These are phyloP conservation scores for Ehretia macrophylla DNA, from an alignment of 257 asterid genomes.

Conservation along the genomic window DNA sequence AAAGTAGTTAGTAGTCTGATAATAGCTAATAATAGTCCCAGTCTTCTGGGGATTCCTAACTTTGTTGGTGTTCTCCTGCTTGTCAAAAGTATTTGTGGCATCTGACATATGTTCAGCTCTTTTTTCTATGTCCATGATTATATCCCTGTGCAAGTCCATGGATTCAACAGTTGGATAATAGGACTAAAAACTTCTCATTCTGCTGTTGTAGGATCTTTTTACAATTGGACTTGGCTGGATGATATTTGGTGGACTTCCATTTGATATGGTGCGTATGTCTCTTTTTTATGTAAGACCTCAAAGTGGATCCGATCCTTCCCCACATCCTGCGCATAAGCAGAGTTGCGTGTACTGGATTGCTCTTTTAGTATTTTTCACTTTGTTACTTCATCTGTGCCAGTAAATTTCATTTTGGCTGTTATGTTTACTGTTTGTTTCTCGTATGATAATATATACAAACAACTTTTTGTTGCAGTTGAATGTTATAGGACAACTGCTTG, in stretches of 20 bases:
- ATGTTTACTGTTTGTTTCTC: neutral
- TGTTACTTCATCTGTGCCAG: neutral
- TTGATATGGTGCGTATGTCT: slow-evolving; percentile 61
- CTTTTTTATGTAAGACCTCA: slow-evolving; percentile 3
- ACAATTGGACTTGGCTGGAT: slow-evolving; percentile 85
- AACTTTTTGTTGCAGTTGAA: slow-evolving; percentile 54
- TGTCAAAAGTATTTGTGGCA: too few relatives aligned
- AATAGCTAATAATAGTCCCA: too few relatives aligned
- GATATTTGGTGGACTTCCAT: slow-evolving; percentile 88
- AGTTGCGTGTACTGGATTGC: too few relatives aligned
- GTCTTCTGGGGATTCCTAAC: too few relatives aligned
- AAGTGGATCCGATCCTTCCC: slow-evolving; percentile 1
- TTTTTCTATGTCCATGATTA: too few relatives aligned
- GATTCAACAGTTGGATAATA: neutral
- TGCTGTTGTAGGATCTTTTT: slow-evolving; percentile 63
- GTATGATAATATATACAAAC: neutral
- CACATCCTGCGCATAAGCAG: too few relatives aligned
- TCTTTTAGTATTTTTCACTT: neutral
- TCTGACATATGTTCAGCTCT: too few relatives aligned
- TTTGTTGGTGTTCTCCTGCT: too few relatives aligned
- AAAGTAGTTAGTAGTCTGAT: too few relatives aligned
- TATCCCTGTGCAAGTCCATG: neutral
- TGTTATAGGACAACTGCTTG: slow-evolving; percentile 68
- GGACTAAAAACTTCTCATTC: neutral
- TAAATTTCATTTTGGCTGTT: neutral